These are phyloP conservation scores for Dipodascopsis tothii DNA, from an alignment of 805 yeast species.

Conservation along the genomic window DNA sequence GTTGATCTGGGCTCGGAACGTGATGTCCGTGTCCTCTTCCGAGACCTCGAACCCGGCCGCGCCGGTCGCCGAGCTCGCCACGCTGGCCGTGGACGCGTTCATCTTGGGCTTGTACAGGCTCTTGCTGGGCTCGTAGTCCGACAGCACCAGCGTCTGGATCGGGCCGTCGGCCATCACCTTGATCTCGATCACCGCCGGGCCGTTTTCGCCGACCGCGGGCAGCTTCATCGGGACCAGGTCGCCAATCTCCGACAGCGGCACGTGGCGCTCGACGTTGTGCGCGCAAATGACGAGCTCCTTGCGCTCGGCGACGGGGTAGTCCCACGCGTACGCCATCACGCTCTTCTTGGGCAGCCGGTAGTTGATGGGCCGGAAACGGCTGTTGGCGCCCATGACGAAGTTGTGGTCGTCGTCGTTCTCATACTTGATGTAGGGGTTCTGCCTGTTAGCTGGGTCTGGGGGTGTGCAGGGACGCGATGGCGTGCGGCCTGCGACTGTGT, in stretches of 20 bases:
- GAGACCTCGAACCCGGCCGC: constrained; percentile 25
- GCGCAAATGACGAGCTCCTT: constrained; percentile 72
- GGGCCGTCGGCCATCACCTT: constrained; percentile 97
- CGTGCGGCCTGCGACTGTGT: too few species aligned
- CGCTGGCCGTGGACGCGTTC: constrained; percentile 20
- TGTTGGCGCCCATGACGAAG: constrained; percentile 5
- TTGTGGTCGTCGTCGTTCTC: constrained; percentile 58
- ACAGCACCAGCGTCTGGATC: constrained; percentile 74
- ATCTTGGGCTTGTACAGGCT: constrained; percentile 60
- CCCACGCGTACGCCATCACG: constrained; percentile 98
- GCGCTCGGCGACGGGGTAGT: constrained; percentile 81
- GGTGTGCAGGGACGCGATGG: too few species aligned
- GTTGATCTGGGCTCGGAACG: constrained; percentile 48
- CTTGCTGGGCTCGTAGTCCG: constrained; percentile 69
- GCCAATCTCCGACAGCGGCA: constrained; percentile 90
- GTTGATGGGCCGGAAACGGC: constrained; percentile 60
- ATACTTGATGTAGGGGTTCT: constrained; percentile 25
- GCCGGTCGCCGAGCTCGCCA: constrained; percentile 7
- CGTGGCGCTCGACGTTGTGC: constrained; percentile 64
- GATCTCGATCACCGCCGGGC: constrained; percentile 52
- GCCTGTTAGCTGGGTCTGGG: too few species aligned
- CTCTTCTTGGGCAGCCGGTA: constrained; percentile 81
- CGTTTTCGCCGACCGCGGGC: constrained; percentile 39
- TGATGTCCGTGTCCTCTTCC: constrained; percentile 48
- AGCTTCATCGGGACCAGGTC: constrained; percentile 77